Percentiles rank a stretch among this genome's conserved stretches.
These are phyloP conservation scores for Lepiota brunneoincarnata DNA, from an alignment of 768 basidiomycete genomes.

Conservation along the genomic window DNA sequence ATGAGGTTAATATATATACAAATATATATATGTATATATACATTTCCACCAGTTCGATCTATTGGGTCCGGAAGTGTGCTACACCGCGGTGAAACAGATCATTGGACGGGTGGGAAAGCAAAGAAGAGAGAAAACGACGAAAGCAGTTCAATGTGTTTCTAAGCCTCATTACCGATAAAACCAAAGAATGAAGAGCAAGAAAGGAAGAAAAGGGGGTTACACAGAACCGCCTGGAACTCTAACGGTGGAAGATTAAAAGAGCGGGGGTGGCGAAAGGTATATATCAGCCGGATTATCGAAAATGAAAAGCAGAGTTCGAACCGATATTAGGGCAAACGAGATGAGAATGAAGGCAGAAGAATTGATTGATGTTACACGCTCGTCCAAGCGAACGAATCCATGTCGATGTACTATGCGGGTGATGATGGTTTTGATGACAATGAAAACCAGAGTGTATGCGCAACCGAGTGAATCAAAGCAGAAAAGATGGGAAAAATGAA, in stretches of 20 bases:
- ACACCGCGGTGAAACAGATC: conserved; percentile 7
- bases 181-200: conserved; percentile 6
- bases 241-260: conserved; percentile 9
- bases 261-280: background rate
- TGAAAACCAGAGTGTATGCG: background rate
- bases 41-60: background rate
- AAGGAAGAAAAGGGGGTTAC: conserved; percentile 6
- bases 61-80: background rate
- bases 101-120: conserved; percentile 10
- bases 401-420: conserved; percentile 1
- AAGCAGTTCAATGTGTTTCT: conserved; percentile 12
- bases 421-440: conserved; percentile 1
- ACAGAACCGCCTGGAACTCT: conserved; percentile 12
- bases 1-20: background rate
- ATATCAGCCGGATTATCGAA: background rate
- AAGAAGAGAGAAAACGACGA: background rate
- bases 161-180: background rate
- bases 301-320: conserved; percentile 1
- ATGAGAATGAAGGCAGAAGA: conserved; percentile 3
- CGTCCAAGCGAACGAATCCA: conserved; percentile 35
- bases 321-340: background rate
- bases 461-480: background rate
- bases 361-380: conserved; percentile 24
- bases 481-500: background rate
- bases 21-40: conserved; percentile 1